These are phyloP conservation scores for Cryptosporidium canis DNA, from an alignment of 169 alveolate species.

Conservation along the genomic window DNA sequence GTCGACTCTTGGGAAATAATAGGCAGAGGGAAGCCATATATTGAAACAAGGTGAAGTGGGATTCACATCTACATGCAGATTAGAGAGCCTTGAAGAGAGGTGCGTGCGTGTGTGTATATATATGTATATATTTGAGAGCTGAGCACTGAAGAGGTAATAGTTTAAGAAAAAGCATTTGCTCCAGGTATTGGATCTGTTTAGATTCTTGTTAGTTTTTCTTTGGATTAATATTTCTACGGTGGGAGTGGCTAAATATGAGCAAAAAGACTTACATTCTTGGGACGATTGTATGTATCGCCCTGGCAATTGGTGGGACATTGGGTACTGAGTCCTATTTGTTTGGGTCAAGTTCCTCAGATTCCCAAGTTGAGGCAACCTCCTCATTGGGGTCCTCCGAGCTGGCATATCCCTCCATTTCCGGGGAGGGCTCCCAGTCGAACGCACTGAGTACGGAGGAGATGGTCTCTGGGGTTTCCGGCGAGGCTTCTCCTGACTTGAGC, in stretches of 20 bases:
- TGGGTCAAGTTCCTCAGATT: background rate
- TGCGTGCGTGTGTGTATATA: too few relatives aligned
- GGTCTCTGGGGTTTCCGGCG: too few relatives aligned
- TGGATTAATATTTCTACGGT: background rate
- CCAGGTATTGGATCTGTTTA: background rate
- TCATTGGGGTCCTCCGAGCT: too few relatives aligned
- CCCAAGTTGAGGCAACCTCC: background rate
- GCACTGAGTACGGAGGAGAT: too few relatives aligned
- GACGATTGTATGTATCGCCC: background rate
- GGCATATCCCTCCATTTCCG: background rate
- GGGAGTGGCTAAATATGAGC: background rate
- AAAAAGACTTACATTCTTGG: background rate
- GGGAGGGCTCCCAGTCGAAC: too few relatives aligned
- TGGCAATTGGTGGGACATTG: background rate
- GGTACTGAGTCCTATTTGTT: background rate
- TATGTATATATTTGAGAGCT: too few relatives aligned
- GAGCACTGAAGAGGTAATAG: too few relatives aligned
- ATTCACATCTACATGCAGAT: background rate
- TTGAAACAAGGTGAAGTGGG: slow-evolving; percentile 5
- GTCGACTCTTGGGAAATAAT: slow-evolving; percentile 43
- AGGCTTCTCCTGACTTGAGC: too few relatives aligned
- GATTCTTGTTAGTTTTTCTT: too few relatives aligned
- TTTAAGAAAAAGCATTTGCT: background rate
- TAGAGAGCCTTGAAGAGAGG: background rate
- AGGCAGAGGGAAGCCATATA: background rate